Base-by-base conservation (phyloP, 148 eudicot species). In the Rhododendron kiyosumense region DNA sequence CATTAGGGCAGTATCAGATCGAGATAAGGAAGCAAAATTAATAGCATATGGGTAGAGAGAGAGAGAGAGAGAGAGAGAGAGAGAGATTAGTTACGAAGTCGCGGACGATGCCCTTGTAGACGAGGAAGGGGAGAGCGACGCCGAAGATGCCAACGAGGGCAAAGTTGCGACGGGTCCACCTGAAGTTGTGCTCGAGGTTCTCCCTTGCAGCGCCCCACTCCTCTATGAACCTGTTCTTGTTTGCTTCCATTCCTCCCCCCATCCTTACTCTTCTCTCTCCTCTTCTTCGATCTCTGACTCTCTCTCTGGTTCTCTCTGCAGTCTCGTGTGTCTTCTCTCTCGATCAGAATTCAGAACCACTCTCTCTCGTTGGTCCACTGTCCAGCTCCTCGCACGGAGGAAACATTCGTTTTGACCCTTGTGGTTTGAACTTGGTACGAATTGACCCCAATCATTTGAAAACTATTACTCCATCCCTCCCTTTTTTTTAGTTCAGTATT, bases 211-310 rank as follows among this genome's bases (percentile, higher is more conserved):
- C 2, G 1, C 92, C 91, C 99, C 99, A 96, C 1, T 96, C 99
- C 87, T 96, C 99, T 22, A 96, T 93, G 91, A 90, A 95, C 83
- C 79, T 94, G 96, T 96, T 96, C 98, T 93, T 96, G 85, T 93
- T 88, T 5, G 91, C 91, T 83, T 95, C 99, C 99, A 96, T 96
- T 86, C 99, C 99, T 82, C 98, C 99, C 5, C 94, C 99, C 99
- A 96, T 96, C 78, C n/a, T 34, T 22, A 54, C 32, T 69, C 61
- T 17, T 78, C 4, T 10, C 82, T 46, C 43, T 89, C 83, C 67
- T 45, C 38, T 57, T 43, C n/a, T 12, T 43, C 7, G 38, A 20
- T 10, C 17, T 81, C 45, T 32, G 9, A 9, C 22, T 9, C 57
- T 17, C 57, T 46, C 28, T 41, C 45, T 36, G 5, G 28, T 11